Base-by-base conservation (phyloP, 2,329 filamentous ascomycete genomes). In the Chaetomiaceae sp. region DNA sequence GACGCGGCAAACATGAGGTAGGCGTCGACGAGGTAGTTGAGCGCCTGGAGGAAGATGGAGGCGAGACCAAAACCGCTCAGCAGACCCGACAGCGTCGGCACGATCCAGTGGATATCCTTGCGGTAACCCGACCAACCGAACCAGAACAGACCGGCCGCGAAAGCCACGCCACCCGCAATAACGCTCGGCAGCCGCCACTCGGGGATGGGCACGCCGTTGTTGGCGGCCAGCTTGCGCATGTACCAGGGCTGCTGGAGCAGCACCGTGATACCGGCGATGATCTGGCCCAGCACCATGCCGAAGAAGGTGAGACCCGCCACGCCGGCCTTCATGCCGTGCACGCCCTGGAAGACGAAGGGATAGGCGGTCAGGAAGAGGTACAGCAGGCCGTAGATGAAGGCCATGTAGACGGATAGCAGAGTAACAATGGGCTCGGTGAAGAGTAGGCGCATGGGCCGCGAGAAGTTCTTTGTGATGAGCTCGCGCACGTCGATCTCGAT, bases 291-390 rank as follows among this genome's bases (percentile, higher is more conserved):
- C 47, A 94, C 81, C 85, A 96, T 89, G 51, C 90, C 91, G 63
- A 96, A 89, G 68, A 91, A 95, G 5, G 89, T 84, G 5, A 96
- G 77, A 1, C 90, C 91, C 4, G 84, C 80, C 17, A 88, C 70
- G 53, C 91, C 91, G 1, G 77, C 64, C 31, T 72, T 81, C 73
- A 92, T 86, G 60, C 80, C 78, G 68, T 95, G 87, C 4, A 91
- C 77, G 25, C 77, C 75, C 57, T 85, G 75, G 71, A 94, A 95
- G 44, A 95, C 87, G 40, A 94, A 80, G 0, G 88, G 85, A 63
- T 95, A 95, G 1, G 89, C 88, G 0, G 89, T 91, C 48, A 96
- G 76, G 74, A 94, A 94, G 23, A 92, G 83, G 65, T 94, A 95
- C 1, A 95, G 80, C 0, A 94, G 75, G 15, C 77, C 87, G 64